Evolutionary conservation across 169 alveolate genomes (phyloP).

Genomic region (Toxoplasma gondii): DNA sequence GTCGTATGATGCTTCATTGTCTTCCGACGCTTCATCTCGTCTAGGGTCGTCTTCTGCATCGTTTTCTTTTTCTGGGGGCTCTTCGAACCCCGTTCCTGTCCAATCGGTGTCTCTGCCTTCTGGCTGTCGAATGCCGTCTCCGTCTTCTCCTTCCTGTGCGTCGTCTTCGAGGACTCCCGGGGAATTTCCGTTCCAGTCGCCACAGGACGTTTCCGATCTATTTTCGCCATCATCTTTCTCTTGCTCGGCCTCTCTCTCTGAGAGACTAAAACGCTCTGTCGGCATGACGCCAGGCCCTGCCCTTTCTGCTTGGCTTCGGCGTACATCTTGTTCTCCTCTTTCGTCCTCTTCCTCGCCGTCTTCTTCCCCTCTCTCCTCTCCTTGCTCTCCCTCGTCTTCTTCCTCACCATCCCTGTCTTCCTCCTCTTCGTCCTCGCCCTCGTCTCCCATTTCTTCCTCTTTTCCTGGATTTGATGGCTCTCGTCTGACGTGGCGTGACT

Average conservation of each 20-base stretch:
- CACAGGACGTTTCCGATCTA: too few species aligned
- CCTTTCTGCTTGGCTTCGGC: slow-evolving; percentile 14
- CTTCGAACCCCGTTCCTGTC: too few species aligned
- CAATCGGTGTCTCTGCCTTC: too few species aligned
- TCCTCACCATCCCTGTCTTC: not conserved
- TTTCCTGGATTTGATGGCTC: not conserved
- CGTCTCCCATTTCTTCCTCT: not conserved
- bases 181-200: too few species aligned
- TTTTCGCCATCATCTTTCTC: not conserved
- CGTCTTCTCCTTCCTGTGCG: too few species aligned
- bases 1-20: not conserved
- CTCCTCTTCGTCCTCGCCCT: not conserved
- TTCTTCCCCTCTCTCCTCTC: not conserved
- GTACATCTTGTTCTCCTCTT: not conserved
- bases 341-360: not conserved
- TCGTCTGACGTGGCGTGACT: not conserved
- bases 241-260: not conserved
- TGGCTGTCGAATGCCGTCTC: too few species aligned
- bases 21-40: not conserved
- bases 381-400: not conserved
- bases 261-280: not conserved
- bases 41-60: too few species aligned
- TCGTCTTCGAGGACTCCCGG: too few species aligned
- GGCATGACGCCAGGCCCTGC: not conserved
- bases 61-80: too few species aligned